phyloP scores from a whole-genome alignment of 768 basidiomycete species.

The Coprinopsis sp. region DNA sequence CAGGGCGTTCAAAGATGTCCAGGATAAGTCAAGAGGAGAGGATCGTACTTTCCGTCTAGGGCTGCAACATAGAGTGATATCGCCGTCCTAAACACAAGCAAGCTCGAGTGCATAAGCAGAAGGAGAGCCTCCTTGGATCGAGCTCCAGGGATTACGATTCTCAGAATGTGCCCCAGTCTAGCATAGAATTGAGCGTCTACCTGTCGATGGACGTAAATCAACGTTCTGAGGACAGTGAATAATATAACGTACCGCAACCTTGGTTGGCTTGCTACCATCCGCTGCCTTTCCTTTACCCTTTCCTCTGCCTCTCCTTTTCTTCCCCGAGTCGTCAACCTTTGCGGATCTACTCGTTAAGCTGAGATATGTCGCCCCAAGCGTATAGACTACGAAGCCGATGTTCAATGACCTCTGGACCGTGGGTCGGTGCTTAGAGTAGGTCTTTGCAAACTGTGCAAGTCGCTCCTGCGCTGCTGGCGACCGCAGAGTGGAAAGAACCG shows the following conservation, averaged over 20 bases:
- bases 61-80: slow-evolving; percentile 93
- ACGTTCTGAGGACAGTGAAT: neutral
- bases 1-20: slow-evolving; percentile 1
- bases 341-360: slow-evolving; percentile 45
- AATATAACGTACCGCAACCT: slow-evolving; percentile 57
- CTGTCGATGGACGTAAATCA: slow-evolving; percentile 29
- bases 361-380: slow-evolving; percentile 58
- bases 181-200: slow-evolving; percentile 92
- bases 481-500: slow-evolving; percentile 29
- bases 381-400: slow-evolving; percentile 64
- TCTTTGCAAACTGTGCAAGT: slow-evolving; percentile 38
- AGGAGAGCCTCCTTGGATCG: slow-evolving; percentile 85
- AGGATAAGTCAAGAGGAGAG: neutral
- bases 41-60: slow-evolving; percentile 80
- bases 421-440: slow-evolving; percentile 66
- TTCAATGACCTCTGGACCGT: slow-evolving; percentile 70
- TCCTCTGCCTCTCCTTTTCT: slow-evolving; percentile 33
- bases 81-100: slow-evolving; percentile 85
- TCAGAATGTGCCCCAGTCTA: slow-evolving; percentile 68
- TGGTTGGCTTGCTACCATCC: slow-evolving; percentile 40
- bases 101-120: slow-evolving; percentile 80
- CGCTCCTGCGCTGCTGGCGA: slow-evolving; percentile 30
- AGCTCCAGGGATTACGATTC: slow-evolving; percentile 84
- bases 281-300: slow-evolving; percentile 24
- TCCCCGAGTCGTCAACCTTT: slow-evolving; percentile 19